Percentiles rank a stretch among this genome's conserved stretches.
phyloP scores from a whole-genome alignment of 78 protist species.

The Carpediemonas membranifera region DNA sequence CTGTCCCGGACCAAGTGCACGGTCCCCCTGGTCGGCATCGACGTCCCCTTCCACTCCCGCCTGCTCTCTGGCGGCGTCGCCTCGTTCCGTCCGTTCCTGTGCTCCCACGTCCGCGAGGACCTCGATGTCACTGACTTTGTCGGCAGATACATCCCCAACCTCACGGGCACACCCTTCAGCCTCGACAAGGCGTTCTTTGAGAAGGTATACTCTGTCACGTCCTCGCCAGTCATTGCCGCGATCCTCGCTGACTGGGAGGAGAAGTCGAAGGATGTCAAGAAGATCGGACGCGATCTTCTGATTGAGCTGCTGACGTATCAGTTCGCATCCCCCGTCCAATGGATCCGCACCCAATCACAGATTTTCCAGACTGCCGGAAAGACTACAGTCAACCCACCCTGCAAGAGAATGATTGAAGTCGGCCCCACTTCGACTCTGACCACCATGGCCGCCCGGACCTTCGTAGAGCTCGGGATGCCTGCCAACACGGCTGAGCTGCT shows the following conservation, averaged over 20 bases:
- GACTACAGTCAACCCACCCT: too few relatives aligned
- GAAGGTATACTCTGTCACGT: background rate
- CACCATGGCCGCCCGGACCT: too few relatives aligned
- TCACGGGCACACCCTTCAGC: conserved; percentile 9
- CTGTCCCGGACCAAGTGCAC: conserved; percentile 38
- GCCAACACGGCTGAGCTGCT: too few relatives aligned
- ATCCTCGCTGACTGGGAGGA: conserved; percentile 9
- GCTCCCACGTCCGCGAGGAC: background rate
- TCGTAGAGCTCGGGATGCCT: too few relatives aligned
- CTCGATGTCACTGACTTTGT: background rate
- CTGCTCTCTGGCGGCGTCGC: conserved; percentile 39
- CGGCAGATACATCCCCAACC: conserved; percentile 46
- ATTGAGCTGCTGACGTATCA: conserved; percentile 55
- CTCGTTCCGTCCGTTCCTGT: conserved; percentile 30
- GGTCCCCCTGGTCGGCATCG: conserved; percentile 57
- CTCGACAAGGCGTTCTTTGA: conserved; percentile 7
- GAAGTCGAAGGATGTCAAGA: too few relatives aligned
- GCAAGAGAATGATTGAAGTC: conserved; percentile 46
- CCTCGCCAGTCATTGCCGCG: background rate
- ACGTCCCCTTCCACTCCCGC: conserved; percentile 64
- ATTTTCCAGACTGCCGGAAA: background rate
- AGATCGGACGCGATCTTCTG: conserved; percentile 26
- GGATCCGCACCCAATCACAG: conserved; percentile 55
- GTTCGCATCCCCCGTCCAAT: conserved; percentile 62
- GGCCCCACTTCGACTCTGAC: conserved; percentile 45